Percentiles rank a stretch among this genome's conserved stretches.
Conservation (phyloP, 108 stramenopile genomes). For the Schizochytrium sp. region DNA sequence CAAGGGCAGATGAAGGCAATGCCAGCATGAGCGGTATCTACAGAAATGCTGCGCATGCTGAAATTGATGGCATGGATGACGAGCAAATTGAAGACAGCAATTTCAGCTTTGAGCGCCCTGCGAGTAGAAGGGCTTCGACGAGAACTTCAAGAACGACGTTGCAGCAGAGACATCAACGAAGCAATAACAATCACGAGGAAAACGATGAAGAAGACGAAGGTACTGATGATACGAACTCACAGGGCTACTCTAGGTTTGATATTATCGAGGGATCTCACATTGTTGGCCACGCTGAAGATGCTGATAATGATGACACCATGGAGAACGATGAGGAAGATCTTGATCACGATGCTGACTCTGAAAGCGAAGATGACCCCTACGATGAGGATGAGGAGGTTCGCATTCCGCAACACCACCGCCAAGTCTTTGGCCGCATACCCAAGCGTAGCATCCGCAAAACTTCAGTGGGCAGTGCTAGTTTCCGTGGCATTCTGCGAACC, state of each 20-base stretch:
- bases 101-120: background rate
- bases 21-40: no score
- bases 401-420: no score
- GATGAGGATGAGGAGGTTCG: background rate
- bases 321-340: background rate
- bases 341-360: background rate
- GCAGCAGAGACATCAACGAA: background rate
- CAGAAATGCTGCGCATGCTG: no score
- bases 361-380: background rate
- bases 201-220: background rate
- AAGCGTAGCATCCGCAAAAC: no score
- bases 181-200: background rate
- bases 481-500: no score
- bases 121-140: background rate
- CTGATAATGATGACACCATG: background rate
- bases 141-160: background rate
- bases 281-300: background rate
- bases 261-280: background rate
- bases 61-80: background rate
- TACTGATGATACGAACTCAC: background rate
- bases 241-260: background rate
- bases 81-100: background rate
- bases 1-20: no score
- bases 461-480: no score
- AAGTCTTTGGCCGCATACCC: no score